Base-by-base conservation (phyloP, 352 stramenopile species). In the Globisporangium polare region DNA sequence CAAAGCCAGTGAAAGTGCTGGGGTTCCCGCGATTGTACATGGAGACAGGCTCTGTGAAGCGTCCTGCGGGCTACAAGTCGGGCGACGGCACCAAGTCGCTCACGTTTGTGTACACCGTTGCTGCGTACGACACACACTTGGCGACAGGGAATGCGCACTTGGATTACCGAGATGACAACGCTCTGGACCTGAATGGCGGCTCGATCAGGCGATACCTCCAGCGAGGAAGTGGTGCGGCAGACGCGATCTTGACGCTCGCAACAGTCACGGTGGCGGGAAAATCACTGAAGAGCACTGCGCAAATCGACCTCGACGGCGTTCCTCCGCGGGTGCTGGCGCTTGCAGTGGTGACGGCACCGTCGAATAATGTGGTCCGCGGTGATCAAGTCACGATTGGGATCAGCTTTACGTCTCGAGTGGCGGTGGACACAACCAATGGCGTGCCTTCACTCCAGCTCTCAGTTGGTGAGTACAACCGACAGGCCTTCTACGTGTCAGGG, bases 81-180 rank as follows among this genome's bases (percentile, higher is more conserved):
- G 86, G 86, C 1, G 80, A 76, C 42, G 82, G 76, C 9, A 87
- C 80, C 0, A 89, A 82, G 49, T 58, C 71, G 31, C 53, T 95
- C 0, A 77, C 63, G 5, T 94, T 95, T 68, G 59, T 79, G n/a
- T 95, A 94, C 68, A 86, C 68, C 0, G 77, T 95, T 4, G 72
- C 71, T 0, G 66, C 79, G 5, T 86, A 86, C 54, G 86, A 95
- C 55, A 72, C 71, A 2, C 76, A 83, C 53, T 70, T 49, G 10
- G 62, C 50, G 5, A 77, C 70, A 5, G 77, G 78, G 17, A 77
- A 74, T 15, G 53, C 65, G 5, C 75, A 74, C 43, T 65, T 95
- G 17, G 86, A 94, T 49, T 92, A 93, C 58, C 79, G 77, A 20
- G 79, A 89, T 20, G 66, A 72, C 22, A 68, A 52, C 24, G 82